Evolutionary conservation across 441 rosid species (phyloP).

Genomic region (Flueggea neowawraea): DNA sequence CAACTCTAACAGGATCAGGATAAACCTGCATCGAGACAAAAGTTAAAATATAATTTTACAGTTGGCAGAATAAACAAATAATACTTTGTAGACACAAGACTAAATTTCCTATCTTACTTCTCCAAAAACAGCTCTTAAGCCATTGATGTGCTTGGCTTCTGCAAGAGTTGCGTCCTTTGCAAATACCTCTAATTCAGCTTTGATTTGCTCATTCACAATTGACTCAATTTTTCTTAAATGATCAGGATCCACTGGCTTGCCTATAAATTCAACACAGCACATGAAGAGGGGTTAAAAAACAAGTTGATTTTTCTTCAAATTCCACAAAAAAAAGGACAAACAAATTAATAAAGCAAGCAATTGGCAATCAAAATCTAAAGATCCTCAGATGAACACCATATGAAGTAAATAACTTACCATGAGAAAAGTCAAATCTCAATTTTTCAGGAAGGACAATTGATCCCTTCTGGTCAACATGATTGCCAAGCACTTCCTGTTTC

Average conservation of each 20-base stretch:
- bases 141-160: constrained; percentile 79
- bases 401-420: constrained; percentile 46
- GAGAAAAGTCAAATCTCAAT: constrained; percentile 95
- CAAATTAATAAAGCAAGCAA: background rate
- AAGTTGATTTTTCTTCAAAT: background rate
- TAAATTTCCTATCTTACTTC: constrained; percentile 51
- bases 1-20: constrained; percentile 99
- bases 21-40: constrained; percentile 53
- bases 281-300: background rate
- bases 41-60: background rate
- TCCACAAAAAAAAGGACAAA: constrained; percentile 6
- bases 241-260: constrained; percentile 82
- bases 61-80: background rate
- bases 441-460: constrained; percentile 98
- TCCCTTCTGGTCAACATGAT: constrained; percentile 98
- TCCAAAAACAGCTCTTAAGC: constrained; percentile 97
- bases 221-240: constrained; percentile 73
- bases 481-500: constrained; percentile 86
- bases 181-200: constrained; percentile 81
- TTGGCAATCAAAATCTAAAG: too few relatives aligned
- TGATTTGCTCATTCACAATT: constrained; percentile 89
- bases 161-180: constrained; percentile 71
- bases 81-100: background rate
- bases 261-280: constrained; percentile 33
- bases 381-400: background rate